phyloP scores from a whole-genome alignment of 78 protist species.

The Dictyostelium citrinum region DNA sequence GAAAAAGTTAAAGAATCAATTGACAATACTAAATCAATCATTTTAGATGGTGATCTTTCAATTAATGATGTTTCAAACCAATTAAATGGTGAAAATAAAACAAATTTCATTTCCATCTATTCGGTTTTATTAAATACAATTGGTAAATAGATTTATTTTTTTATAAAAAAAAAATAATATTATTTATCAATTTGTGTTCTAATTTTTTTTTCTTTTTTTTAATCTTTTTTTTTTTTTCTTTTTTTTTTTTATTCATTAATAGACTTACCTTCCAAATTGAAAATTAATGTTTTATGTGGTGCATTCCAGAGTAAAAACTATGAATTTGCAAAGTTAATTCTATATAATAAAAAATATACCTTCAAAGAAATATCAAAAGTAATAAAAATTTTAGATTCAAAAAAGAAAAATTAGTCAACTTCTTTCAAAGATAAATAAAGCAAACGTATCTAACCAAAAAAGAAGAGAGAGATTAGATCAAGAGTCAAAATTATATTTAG shows the following conservation, averaged over 20 bases:
- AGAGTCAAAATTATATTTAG: slow-evolving; percentile 3
- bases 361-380: slow-evolving; percentile 67
- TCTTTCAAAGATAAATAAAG: neutral
- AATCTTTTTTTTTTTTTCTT: neutral
- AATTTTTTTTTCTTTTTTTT: neutral
- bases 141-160: neutral
- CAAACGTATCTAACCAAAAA: neutral
- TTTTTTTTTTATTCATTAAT: neutral
- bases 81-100: neutral
- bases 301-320: slow-evolving; percentile 28
- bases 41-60: neutral
- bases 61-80: neutral
- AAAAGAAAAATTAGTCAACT: slow-evolving; percentile 22
- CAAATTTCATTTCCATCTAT: slow-evolving; percentile 35
- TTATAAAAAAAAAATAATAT: neutral
- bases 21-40: neutral
- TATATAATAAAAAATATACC: slow-evolving; percentile 45
- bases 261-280: slow-evolving; percentile 28
- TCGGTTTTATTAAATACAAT: slow-evolving; percentile 3
- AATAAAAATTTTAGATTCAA: slow-evolving; percentile 46
- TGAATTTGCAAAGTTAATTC: slow-evolving; percentile 27
- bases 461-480: neutral
- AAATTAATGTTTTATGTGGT: slow-evolving; percentile 40
- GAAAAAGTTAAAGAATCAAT: neutral
- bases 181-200: neutral